phyloP scores from a whole-genome alignment of 139 green algal species.

The Auxenochlorella pyrenoidosa region DNA sequence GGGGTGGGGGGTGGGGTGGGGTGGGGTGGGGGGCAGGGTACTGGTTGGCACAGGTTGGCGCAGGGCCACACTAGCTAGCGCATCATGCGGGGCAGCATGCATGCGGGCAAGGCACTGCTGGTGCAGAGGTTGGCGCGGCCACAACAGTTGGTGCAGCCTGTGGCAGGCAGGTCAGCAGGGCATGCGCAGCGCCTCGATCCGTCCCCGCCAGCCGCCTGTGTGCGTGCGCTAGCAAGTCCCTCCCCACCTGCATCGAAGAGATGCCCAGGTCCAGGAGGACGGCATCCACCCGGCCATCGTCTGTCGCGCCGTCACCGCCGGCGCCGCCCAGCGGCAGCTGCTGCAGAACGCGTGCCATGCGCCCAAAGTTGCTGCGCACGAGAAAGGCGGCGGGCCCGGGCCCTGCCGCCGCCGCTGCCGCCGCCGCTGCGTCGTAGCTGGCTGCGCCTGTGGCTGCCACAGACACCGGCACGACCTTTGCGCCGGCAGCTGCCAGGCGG shows the following conservation, averaged over 20 bases:
- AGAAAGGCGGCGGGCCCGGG: slow-evolving; percentile 9
- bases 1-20: no score
- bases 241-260: slow-evolving; percentile 94
- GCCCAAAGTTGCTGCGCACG: slow-evolving; percentile 57
- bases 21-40: no score
- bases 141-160: no score
- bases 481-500: slow-evolving; percentile 48
- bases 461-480: slow-evolving; percentile 7
- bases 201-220: no score
- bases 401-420: slow-evolving; percentile 1
- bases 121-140: no score
- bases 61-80: no score
- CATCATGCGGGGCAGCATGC: no score
- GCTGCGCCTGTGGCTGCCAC: background rate
- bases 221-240: no score
- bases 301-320: background rate
- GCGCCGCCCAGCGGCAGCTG: slow-evolving; percentile 34
- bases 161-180: no score
- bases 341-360: slow-evolving; percentile 45
- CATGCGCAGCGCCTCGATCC: no score
- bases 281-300: slow-evolving; percentile 56
- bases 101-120: background rate
- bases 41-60: no score
- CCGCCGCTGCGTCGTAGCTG: background rate
- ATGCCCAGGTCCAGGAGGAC: slow-evolving; percentile 96